Percentiles rank a stretch among this genome's conserved stretches.
These are phyloP conservation scores for Penicillium lividum DNA, from an alignment of 495 filamentous ascomycete species.

Conservation along the genomic window DNA sequence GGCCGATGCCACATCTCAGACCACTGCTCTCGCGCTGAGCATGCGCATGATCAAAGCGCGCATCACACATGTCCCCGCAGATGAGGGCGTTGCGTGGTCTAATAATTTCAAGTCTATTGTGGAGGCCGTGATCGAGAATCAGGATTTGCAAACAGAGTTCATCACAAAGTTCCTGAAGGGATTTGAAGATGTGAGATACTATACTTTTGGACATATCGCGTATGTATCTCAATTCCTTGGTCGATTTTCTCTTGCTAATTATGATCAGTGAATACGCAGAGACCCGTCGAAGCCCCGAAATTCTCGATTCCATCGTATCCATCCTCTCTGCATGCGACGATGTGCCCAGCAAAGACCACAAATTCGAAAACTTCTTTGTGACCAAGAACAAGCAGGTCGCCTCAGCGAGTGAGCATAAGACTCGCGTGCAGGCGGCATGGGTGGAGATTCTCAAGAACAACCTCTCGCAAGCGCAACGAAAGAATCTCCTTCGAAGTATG, in stretches of 20 bases:
- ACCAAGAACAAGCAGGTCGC: slow-evolving; percentile 54
- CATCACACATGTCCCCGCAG: slow-evolving; percentile 58
- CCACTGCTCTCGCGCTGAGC: slow-evolving; percentile 68
- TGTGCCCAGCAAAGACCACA: slow-evolving; percentile 59
- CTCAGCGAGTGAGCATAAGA: slow-evolving; percentile 46
- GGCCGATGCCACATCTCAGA: slow-evolving; percentile 51
- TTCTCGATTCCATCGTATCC: slow-evolving; percentile 58
- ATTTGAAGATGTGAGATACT: slow-evolving; percentile 83
- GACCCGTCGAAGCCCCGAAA: slow-evolving; percentile 31
- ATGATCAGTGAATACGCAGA: slow-evolving; percentile 33
- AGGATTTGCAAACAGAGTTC: slow-evolving; percentile 67
- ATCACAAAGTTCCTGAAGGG: slow-evolving; percentile 71
- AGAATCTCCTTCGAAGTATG: slow-evolving; percentile 72
- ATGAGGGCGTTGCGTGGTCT: slow-evolving; percentile 65
- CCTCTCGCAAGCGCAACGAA: slow-evolving; percentile 69
- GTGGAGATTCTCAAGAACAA: slow-evolving; percentile 68
- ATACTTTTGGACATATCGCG: slow-evolving; percentile 70
- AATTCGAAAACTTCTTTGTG: slow-evolving; percentile 68
- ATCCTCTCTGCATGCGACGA: slow-evolving; percentile 66
- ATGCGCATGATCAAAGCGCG: slow-evolving; percentile 85
- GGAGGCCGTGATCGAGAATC: slow-evolving; percentile 58
- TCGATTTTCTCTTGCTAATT: slow-evolving; percentile 13
- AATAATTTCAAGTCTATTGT: slow-evolving; percentile 65
- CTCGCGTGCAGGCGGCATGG: slow-evolving; percentile 79
- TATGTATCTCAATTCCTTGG: slow-evolving; percentile 42